Percentiles rank a stretch among this genome's conserved stretches.
Conservation (phyloP, 1,139 yeast genomes). For the Saccharomycopsis phalli region DNA sequence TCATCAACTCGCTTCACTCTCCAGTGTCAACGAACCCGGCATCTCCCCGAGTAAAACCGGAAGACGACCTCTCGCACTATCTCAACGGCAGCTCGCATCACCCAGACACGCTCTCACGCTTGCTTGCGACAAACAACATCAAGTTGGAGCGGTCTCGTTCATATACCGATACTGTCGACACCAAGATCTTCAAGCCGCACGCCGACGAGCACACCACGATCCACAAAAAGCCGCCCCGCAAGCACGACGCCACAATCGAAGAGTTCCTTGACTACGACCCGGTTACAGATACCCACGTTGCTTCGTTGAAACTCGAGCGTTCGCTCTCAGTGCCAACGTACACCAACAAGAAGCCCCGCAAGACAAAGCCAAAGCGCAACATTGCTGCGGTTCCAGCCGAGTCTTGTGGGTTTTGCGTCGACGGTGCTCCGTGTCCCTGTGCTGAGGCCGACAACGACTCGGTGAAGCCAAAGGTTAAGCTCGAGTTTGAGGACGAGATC, state of each 20-base stretch:
- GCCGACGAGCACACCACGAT: background rate
- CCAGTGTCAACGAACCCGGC: conserved; percentile 10
- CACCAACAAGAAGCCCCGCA: conserved; percentile 1
- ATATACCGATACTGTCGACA: conserved; percentile 6
- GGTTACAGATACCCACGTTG: background rate
- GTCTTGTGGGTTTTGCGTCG: conserved; percentile 20
- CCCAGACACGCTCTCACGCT: conserved; percentile 9
- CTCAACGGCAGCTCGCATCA: conserved; percentile 6
- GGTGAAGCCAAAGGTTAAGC: background rate
- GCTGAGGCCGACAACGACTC: conserved; percentile 15
- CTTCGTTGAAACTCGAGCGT: conserved; percentile 11
- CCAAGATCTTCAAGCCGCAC: conserved; percentile 2
- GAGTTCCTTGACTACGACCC: conserved; percentile 12
- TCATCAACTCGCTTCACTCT: conserved; percentile 5
- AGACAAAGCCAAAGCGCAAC: background rate
- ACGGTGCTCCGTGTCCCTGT: conserved; percentile 20
- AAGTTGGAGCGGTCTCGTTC: conserved; percentile 13
- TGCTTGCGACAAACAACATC: conserved; percentile 2
- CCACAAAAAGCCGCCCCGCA: background rate
- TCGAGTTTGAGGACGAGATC: conserved; percentile 4
- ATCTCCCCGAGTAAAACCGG: background rate
- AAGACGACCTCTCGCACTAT: conserved; percentile 4
- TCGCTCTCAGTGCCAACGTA: conserved; percentile 13
- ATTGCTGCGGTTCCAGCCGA: conserved; percentile 4
- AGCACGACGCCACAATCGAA: background rate